Evolutionary conservation across 352 stramenopile species (phyloP), one percentile per base, ranked within the genome.

Genomic region (Phytopythium ostracodes): DNA sequence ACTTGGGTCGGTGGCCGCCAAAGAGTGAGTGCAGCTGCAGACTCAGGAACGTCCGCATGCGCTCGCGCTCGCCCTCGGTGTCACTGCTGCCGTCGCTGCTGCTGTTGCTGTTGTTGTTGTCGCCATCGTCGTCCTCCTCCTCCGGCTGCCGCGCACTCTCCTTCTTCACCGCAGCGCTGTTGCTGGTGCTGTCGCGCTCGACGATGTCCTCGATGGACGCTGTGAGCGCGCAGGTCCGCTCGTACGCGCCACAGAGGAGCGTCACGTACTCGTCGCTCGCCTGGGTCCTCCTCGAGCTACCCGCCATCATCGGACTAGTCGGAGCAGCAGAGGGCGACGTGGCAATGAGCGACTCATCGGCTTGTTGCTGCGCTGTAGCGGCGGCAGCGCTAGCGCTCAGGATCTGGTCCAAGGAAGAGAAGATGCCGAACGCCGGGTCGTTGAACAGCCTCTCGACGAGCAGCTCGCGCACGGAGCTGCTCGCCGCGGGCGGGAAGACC

Each of bases 1-100:
- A 94, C 33, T 76, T 77, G 36, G 88, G 74, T 0, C 76, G 82
- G 62, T 94, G 85, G 40, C 70, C 85, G 0, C 77, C 85, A 63
- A 94, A 94, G 9, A 94, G 71, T 14, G 83, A 91, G 58, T 94
- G 85, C 22, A 94, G 71, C 62, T 94, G 85, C 1, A 90, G 70
- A 50, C 68, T 75, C 24, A 94, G 70, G 56, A 94, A 94, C 1
- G 76, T 78, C 18, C 72, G 75, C 68, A 94, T 91, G 5, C 85
- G 76, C 43, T 86, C 70, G 12, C 73, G 56, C 17, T 68, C 70
- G 31, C 70, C 66, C 20, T 65, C 38, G 1, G 52, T 40, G 9
- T 52, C 57, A 4, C 12, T 46, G 1, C 63, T 35, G 2, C 69
- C 59, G 4, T 17, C 51, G n/a, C 18, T 59, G 27, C 67, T 46